phyloP scores from a whole-genome alignment of 495 filamentous ascomycete genomes.

The Delitschia confertaspora region DNA sequence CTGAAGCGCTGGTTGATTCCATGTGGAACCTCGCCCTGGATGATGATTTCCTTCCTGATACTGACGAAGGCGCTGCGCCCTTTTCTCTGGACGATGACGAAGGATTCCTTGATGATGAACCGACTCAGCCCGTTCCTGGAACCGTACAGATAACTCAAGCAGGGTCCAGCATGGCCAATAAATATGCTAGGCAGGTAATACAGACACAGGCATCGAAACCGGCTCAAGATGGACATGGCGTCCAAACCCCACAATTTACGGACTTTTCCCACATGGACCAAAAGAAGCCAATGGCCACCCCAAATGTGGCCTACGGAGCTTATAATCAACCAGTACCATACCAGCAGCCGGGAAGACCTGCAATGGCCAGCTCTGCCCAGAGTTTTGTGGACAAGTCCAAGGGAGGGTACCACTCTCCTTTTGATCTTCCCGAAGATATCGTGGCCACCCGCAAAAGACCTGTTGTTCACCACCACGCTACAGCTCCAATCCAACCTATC shows the following conservation, averaged over 20 bases:
- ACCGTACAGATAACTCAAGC: neutral
- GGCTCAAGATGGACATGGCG: constrained; percentile 10
- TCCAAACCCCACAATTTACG: constrained; percentile 24
- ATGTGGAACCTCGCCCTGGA: constrained; percentile 78
- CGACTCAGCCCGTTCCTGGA: constrained; percentile 5
- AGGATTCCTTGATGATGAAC: constrained; percentile 56
- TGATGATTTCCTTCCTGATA: constrained; percentile 67
- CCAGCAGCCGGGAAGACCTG: constrained; percentile 38
- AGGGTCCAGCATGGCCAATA: constrained; percentile 3
- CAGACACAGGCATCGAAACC: constrained; percentile 5
- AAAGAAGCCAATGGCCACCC: constrained; percentile 7
- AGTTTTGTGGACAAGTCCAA: constrained; percentile 87
- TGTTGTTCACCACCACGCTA: constrained; percentile 37
- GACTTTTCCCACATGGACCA: constrained; percentile 26
- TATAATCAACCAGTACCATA: constrained; percentile 29
- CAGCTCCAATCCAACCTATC: constrained; percentile 28
- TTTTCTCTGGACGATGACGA: constrained; percentile 65
- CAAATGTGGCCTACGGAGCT: constrained; percentile 14
- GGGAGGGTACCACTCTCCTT: constrained; percentile 85
- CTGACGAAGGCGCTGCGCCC: constrained; percentile 46
- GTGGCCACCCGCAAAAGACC: constrained; percentile 54
- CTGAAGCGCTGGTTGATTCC: constrained; percentile 57
- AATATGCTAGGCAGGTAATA: constrained; percentile 18
- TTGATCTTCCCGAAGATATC: constrained; percentile 88
- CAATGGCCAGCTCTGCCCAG: constrained; percentile 39